A percentile compares a stretch with the other conserved stretches of the same genome.
Evolutionary conservation across 2,329 filamentous ascomycete genomes (phyloP).

Genomic region (Malbranchea zuffiana): DNA sequence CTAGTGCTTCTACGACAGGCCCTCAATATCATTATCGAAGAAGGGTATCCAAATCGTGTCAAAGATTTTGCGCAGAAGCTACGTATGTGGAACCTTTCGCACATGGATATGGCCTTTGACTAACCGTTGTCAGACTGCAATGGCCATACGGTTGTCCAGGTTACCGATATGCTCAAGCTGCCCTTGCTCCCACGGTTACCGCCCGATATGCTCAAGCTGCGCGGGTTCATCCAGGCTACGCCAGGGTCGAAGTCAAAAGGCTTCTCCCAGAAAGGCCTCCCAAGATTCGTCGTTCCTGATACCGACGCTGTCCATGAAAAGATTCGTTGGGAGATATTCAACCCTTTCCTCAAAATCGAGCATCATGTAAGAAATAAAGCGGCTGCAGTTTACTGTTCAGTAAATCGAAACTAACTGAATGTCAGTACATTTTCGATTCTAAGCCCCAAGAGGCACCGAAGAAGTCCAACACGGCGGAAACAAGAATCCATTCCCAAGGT

Average conservation of each 20-base stretch:
- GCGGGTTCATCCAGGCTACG: constrained; percentile 20
- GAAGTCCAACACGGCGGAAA: too few species aligned
- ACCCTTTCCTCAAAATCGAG: constrained; percentile 25
- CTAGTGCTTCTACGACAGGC: constrained; percentile 22
- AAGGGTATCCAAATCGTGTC: constrained; percentile 22
- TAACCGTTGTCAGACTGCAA: constrained; percentile 20
- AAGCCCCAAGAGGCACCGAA: too few species aligned
- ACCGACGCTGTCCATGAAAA: constrained; percentile 15
- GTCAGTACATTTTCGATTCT: too few species aligned
- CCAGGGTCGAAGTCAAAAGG: constrained; percentile 24
- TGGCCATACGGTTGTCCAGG: constrained; percentile 21
- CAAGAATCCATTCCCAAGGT: too few species aligned
- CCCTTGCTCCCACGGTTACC: constrained; percentile 20
- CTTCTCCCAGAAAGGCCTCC: constrained; percentile 22
- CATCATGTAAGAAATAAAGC: constrained; percentile 21
- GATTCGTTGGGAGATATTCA: constrained; percentile 22
- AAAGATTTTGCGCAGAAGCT: constrained; percentile 23
- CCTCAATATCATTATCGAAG: constrained; percentile 21
- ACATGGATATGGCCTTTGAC: neutral
- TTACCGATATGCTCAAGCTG: constrained; percentile 23
- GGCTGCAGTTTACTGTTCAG: too few species aligned
- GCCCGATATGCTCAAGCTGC: constrained; percentile 22
- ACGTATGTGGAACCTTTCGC: constrained; percentile 18
- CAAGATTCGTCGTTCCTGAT: constrained; percentile 20
- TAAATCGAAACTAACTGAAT: too few species aligned